phyloP scores from a whole-genome alignment of 805 yeast species.

The Candida piceae region DNA sequence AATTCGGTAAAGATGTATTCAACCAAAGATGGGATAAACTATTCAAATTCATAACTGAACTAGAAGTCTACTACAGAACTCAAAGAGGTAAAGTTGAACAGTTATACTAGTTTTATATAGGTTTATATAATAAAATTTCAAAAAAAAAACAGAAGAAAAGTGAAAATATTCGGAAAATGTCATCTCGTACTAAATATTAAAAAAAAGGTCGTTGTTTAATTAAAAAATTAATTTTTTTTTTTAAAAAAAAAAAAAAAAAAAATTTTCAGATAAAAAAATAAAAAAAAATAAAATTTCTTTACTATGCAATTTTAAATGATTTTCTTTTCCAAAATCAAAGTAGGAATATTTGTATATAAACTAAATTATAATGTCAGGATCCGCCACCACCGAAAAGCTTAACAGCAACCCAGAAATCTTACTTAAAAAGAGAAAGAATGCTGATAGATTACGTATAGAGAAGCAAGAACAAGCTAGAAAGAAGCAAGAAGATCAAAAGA shows the following conservation, averaged over 20 bases:
- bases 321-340: too few species aligned
- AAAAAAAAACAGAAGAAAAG: too few species aligned
- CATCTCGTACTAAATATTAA: too few species aligned
- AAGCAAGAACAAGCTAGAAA: conserved; percentile 62
- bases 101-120: conserved; percentile 20
- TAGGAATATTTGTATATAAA: too few species aligned
- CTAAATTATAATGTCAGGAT: conserved; percentile 13
- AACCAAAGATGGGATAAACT: conserved; percentile 19
- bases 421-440: conserved; percentile 72
- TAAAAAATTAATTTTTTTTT: too few species aligned
- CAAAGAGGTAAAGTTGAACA: conserved; percentile 27
- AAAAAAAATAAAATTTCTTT: too few species aligned
- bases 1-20: conserved; percentile 25
- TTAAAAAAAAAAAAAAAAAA: too few species aligned
- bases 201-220: too few species aligned
- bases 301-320: too few species aligned
- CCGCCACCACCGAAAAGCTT: conserved; percentile 32
- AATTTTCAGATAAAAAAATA: too few species aligned
- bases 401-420: conserved; percentile 74
- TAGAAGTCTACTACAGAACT: conserved; percentile 19
- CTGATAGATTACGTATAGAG: conserved; percentile 66
- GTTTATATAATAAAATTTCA: too few species aligned
- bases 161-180: too few species aligned
- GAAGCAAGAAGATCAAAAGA: conserved; percentile 42
- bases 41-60: conserved; percentile 7